Evolutionary conservation across 768 basidiomycete genomes (phyloP), one percentile per base, ranked within the genome.

Genomic region (Rhizopogon sp.): DNA sequence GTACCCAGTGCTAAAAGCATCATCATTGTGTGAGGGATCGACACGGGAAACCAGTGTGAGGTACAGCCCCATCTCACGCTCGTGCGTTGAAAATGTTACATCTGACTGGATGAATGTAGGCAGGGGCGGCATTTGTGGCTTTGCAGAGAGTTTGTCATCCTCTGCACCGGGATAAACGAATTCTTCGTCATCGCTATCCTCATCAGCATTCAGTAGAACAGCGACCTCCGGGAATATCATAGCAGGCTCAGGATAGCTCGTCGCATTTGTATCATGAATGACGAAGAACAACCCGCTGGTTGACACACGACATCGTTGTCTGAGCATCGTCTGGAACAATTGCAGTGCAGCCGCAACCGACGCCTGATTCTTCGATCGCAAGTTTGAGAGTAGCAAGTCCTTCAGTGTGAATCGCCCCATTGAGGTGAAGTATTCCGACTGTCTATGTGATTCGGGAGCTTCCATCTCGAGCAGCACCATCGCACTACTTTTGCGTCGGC

Each of bases 401-500:
- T 92, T 93, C 40, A 98, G 77, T 5, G 92, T 95, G 74, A 93
- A 98, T 16, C 93, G 83, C 11, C 88, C 90, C 71, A 89, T 82
- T 0, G 91, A 85, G 1, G 87, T 93, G 68, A 92, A 90, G 71
- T 97, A 97, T 59, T 84, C 85, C 1, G 90, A 84, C 51, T 77
- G 83, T 56, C 79, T 81, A 54, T 82, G 76, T 14, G 88, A 83
- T 13, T 82, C 82, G 1, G 89, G 87, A 2, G 85, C 85, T 66
- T 92, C 86, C 78, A 90, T 83, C 66, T 93, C 89, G 50, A 97
- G 73, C n/a, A 93, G 74, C n/a, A 81, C 74, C 89, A 96, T 92
- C 1, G 93, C 93, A 47, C 88, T 92, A 60, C 92, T 95, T 69
- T 91, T 91, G 54, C 89, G 79, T 44, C 83, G 74, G 52, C 79